A percentile compares a stretch with the other conserved stretches of the same genome.
phyloP scores from a whole-genome alignment of 2,329 filamentous ascomycete genomes.

The Phaeosphaeriaceae sp. region DNA sequence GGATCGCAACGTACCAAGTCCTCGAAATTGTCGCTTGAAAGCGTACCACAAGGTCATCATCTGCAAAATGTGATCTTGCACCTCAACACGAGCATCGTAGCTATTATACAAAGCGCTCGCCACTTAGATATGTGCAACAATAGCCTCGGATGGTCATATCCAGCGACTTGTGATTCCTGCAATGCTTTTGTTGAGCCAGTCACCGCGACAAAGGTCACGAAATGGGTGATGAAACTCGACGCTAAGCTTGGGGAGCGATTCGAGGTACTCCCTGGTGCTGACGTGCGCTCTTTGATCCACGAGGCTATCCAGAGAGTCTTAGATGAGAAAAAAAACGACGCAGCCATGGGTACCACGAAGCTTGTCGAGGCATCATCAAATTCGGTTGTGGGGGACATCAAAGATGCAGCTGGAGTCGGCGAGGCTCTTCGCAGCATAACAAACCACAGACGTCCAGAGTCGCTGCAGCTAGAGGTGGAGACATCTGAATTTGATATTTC shows the following conservation, averaged over 20 bases:
- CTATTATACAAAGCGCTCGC: constrained; percentile 13
- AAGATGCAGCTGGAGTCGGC: background rate
- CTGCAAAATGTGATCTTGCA: constrained; percentile 30
- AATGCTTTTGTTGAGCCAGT: constrained; percentile 13
- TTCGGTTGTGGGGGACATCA: background rate
- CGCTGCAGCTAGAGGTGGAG: background rate
- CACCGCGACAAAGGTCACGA: constrained; percentile 9
- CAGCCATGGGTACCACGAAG: background rate
- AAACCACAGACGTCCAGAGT: background rate
- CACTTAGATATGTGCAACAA: constrained; percentile 31
- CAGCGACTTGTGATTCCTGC: constrained; percentile 10
- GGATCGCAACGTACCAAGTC: constrained; percentile 40
- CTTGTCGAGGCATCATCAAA: background rate
- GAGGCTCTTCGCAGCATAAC: background rate
- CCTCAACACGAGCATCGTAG: constrained; percentile 1
- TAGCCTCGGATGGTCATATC: constrained; percentile 25
- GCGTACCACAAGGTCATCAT: constrained; percentile 34
- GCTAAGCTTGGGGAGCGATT: constrained; percentile 12
- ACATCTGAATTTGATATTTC: constrained; percentile 7
- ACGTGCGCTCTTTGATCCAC: constrained; percentile 16
- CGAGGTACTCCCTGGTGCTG: constrained; percentile 10
- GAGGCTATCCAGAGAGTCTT: constrained; percentile 19
- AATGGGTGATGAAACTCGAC: constrained; percentile 27
- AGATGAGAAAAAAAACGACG: constrained; percentile 3
- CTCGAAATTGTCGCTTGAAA: constrained; percentile 49